Evolutionary conservation across 106 monocot species (phyloP).

Genomic region (Acanthochlamys bracteata): DNA sequence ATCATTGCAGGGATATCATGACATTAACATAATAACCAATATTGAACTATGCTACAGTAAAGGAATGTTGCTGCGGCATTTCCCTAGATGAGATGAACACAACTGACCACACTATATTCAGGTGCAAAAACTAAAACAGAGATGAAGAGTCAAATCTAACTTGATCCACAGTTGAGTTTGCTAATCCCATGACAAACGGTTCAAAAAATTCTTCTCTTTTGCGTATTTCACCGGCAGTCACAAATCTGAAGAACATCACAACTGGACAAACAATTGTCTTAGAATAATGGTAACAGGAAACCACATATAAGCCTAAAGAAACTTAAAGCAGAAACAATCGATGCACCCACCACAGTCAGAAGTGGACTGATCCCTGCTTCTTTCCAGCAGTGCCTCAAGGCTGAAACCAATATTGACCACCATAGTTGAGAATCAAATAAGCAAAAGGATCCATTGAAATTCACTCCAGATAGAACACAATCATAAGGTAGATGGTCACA

Average conservation of each 20-base stretch:
- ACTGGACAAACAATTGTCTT: conserved; percentile 26
- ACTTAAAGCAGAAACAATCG: not conserved
- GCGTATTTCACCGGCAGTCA: conserved; percentile 70
- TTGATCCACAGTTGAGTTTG: conserved; percentile 57
- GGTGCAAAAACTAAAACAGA: not conserved
- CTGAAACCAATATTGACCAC: conserved; percentile 32
- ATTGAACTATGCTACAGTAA: no score
- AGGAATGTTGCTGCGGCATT: no score
- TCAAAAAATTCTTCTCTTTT: conserved; percentile 73
- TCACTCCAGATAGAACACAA: conserved; percentile 3
- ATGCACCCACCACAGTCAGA: conserved; percentile 67
- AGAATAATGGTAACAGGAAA: not conserved
- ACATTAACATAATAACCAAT: no score
- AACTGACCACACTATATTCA: not conserved
- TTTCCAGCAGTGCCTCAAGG: conserved; percentile 63
- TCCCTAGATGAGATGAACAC: no score
- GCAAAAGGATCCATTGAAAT: conserved; percentile 2
- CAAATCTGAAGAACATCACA: conserved; percentile 94
- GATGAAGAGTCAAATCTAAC: conserved; percentile 18
- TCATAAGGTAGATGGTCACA: not conserved
- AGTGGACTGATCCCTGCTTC: conserved; percentile 47
- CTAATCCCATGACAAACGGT: conserved; percentile 69
- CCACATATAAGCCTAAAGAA: not conserved
- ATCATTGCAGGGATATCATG: no score
- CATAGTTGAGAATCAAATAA: not conserved